Conservation (phyloP, 2,329 filamentous ascomycete species). For the Rhynchosporium secalis region DNA sequence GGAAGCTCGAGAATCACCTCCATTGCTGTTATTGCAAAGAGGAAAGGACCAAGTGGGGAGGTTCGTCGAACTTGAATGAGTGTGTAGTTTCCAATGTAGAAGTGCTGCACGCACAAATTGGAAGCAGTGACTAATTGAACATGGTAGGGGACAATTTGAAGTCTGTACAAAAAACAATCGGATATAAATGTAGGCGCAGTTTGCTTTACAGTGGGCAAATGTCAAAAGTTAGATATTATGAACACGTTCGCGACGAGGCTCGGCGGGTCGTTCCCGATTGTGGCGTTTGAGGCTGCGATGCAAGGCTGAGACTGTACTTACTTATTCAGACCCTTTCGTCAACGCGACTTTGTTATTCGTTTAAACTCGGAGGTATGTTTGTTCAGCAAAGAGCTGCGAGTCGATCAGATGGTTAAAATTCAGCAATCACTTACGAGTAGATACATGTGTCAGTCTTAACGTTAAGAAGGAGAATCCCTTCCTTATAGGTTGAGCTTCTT, state of each 20-base stretch:
- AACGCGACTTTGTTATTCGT: neutral
- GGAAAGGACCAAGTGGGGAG: neutral
- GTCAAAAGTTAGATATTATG: conserved; percentile 15
- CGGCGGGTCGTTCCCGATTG: conserved; percentile 11
- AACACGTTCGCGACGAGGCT: conserved; percentile 31
- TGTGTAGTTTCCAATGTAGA: conserved; percentile 18
- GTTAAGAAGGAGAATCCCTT: no score
- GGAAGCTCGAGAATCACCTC: conserved; percentile 24
- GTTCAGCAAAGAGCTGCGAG: neutral
- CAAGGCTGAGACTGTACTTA: conserved; percentile 24
- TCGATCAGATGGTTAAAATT: no score
- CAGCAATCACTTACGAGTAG: no score
- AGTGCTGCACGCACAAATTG: conserved; percentile 18
- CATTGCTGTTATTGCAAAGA: conserved; percentile 16
- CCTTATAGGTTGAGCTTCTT: no score
- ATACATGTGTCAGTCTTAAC: no score
- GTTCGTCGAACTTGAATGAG: conserved; percentile 14
- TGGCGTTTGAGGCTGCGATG: conserved; percentile 19
- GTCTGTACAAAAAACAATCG: conserved; percentile 16
- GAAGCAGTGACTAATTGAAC: conserved; percentile 17
- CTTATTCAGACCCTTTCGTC: neutral
- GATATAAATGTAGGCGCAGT: conserved; percentile 15
- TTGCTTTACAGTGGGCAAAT: neutral
- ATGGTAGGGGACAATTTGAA: conserved; percentile 18
- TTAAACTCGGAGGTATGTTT: neutral